Base-by-base conservation (phyloP, 305 asterid genomes). In the Caryopteris hybrid region DNA sequence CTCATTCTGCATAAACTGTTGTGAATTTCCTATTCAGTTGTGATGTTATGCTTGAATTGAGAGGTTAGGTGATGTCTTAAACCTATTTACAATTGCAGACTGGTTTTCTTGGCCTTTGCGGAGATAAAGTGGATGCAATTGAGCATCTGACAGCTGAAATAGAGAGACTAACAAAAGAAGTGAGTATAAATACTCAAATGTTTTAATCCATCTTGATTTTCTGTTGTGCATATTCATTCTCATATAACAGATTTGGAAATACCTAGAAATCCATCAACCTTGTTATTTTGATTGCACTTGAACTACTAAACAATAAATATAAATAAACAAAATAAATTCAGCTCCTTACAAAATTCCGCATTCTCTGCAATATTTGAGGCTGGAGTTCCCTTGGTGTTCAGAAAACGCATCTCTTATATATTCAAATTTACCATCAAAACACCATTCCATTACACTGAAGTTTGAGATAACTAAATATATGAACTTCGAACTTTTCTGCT, bases 81-180 rank as follows among this genome's bases (percentile, higher is more conserved):
- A 75, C 69, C 73, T 52, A 22, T 72, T 75, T 76, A 69, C 36
- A 57, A 54, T 75, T 71, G 77, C 95, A 91, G 97, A 88, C 85
- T 77, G 97, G 99, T 67, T 89, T 82, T 79, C 96, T 94, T 71
- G 96, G 99, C 61, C 86, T 87, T 51, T 78, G 79, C 11, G 99
- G 99, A 36, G 79, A 89, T 70, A 84, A 79, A 31, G 90, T 94
- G 66, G 97, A 94, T 73, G 95, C 96, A 63, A 89, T 94, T 74
- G 90, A 94, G 65, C 66, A 84, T 72, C 88, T 84, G 80, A 84
- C 80, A 33, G 79, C 90, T 68, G 97, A 91, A 81, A 79, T 94
- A 46, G 87, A 83, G 76, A 89, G 84, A 73, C 89, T 94, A 45
- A 70, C 85, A 16, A 76, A 74, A 71, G 95, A 87, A 77, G 99